A percentile compares a stretch with the other conserved stretches of the same genome.
phyloP scores from a whole-genome alignment of 2,329 filamentous ascomycete species.

The Plenodomus biglobosus region DNA sequence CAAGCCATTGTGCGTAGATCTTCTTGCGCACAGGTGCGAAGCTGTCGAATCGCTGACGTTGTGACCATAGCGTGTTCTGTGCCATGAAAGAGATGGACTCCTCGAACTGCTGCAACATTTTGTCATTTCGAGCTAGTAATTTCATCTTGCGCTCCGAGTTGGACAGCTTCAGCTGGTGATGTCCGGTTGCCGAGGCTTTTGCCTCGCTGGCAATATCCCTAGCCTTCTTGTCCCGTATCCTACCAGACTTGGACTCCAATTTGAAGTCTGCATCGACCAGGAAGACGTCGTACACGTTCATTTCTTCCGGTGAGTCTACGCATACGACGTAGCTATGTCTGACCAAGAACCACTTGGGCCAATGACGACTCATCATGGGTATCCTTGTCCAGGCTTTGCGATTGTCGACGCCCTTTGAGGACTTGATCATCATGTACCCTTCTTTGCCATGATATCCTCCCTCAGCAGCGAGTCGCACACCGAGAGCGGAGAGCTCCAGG shows the following conservation, averaged over 20 bases:
- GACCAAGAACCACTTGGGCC: conserved; percentile 97
- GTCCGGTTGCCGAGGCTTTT: conserved; percentile 65
- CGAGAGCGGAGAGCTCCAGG: conserved; percentile 88
- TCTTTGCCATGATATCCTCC: conserved; percentile 98
- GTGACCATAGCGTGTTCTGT: conserved; percentile 77
- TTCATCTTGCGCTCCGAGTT: conserved; percentile 93
- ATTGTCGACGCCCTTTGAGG: conserved; percentile 84
- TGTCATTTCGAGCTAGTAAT: conserved; percentile 85
- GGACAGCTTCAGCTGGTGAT: conserved; percentile 83
- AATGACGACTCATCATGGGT: conserved; percentile 78
- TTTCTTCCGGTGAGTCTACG: conserved; percentile 97
- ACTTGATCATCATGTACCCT: conserved; percentile 89
- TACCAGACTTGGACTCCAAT: conserved; percentile 69
- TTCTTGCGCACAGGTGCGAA: conserved; percentile 86
- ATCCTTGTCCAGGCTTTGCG: conserved; percentile 76
- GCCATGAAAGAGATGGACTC: conserved; percentile 89
- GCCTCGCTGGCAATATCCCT: conserved; percentile 66
- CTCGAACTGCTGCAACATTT: conserved; percentile 87
- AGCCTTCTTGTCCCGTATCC: conserved; percentile 55
- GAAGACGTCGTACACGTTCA: conserved; percentile 98
- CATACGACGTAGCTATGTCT: conserved; percentile 96
- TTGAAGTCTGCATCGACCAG: conserved; percentile 89
- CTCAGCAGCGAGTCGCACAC: conserved; percentile 89
- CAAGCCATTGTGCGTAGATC: conserved; percentile 93
- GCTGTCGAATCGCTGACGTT: conserved; percentile 83